Percentiles rank a stretch among this genome's conserved stretches.
Conservation (phyloP, 2,329 filamentous ascomycete genomes). For the Aureobasidium pullulans region DNA sequence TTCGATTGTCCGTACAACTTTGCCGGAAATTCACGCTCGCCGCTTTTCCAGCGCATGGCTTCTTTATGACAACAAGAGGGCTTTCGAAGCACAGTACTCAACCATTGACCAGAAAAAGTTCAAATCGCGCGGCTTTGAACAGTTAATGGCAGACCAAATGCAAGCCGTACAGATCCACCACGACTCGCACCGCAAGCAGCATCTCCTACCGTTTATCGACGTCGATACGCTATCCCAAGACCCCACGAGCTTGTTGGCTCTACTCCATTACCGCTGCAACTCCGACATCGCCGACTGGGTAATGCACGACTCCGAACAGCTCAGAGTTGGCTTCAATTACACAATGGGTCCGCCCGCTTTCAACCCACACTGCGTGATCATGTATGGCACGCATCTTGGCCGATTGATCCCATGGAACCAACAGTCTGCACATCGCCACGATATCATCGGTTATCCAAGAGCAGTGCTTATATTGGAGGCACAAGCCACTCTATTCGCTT, state of each 20-base stretch:
- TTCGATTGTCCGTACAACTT: slow-evolving; percentile 5
- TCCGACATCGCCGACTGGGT: slow-evolving; percentile 12
- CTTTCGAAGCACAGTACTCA: not conserved
- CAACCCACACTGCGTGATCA: slow-evolving; percentile 17
- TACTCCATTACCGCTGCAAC: slow-evolving; percentile 15
- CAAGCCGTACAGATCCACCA: not conserved
- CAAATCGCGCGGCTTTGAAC: not conserved
- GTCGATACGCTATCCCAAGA: slow-evolving; percentile 13
- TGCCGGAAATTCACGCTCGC: slow-evolving; percentile 14
- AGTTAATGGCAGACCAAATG: not conserved
- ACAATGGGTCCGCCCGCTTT: not conserved
- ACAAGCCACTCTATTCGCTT: not conserved
- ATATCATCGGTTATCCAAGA: slow-evolving; percentile 14
- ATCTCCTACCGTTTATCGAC: slow-evolving; percentile 15
- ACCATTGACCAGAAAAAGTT: not conserved
- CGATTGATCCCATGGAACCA: slow-evolving; percentile 10
- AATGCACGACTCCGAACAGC: slow-evolving; percentile 16
- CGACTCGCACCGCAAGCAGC: not conserved
- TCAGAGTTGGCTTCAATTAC: not conserved
- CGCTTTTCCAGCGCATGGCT: not conserved
- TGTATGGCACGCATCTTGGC: slow-evolving; percentile 12
- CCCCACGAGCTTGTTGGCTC: slow-evolving; percentile 7
- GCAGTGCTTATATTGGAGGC: slow-evolving; percentile 2
- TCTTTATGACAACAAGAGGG: not conserved
- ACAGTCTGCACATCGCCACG: slow-evolving; percentile 9